Conservation (phyloP, 164 flowering plant species). For the Vitis rotundifolia region DNA sequence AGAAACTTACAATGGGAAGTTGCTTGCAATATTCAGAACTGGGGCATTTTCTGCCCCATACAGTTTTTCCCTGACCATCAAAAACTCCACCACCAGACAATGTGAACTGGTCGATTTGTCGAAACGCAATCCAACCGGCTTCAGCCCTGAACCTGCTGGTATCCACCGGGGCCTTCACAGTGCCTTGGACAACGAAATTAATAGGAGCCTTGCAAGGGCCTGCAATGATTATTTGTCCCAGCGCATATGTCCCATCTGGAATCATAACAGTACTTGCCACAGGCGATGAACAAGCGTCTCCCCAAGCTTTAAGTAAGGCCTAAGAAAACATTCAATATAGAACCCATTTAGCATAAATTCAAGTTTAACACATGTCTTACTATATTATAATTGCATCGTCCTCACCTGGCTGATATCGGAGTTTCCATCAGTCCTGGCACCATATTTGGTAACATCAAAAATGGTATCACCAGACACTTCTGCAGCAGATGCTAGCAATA, state of each 20-base stretch:
- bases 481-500: no score
- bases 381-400: no score
- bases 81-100: conserved; percentile 25
- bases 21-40: conserved; percentile 1
- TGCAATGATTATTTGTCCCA: conserved; percentile 9
- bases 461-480: no score
- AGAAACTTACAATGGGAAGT: conserved; percentile 3
- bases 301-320: conserved; percentile 30
- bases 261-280: conserved; percentile 18
- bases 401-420: no score
- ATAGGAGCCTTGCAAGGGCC: conserved; percentile 15
- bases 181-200: no score
- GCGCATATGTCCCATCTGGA: conserved; percentile 22
- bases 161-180: no score
- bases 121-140: conserved; percentile 17
- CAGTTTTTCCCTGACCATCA: conserved; percentile 21
- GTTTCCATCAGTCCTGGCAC: no score
- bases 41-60: conserved; percentile 20
- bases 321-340: neutral
- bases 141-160: neutral
- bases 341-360: no score
- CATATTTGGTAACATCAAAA: no score
- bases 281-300: conserved; percentile 23
- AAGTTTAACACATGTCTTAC: no score
- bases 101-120: conserved; percentile 11